Conservation (phyloP, 257 asterid genomes). For the Nicotiana benthamiana region DNA sequence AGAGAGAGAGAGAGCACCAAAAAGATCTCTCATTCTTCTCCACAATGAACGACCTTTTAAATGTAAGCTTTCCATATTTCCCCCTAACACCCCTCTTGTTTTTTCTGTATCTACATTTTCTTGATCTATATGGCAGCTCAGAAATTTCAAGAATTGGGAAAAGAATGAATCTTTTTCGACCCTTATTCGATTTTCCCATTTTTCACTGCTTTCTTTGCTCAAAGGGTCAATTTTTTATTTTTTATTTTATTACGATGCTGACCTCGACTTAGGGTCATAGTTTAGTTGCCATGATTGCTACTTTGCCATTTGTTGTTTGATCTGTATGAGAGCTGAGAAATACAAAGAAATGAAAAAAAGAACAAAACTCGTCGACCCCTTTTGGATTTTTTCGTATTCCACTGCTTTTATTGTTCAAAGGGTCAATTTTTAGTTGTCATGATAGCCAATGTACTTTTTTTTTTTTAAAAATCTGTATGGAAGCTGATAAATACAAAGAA, state of each 20-base stretch:
- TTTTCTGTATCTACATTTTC: not conserved
- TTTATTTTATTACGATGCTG: no score
- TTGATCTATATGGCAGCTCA: not conserved
- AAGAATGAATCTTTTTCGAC: not conserved
- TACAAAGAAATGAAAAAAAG: not conserved
- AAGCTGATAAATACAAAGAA: not conserved
- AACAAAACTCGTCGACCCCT: not conserved
- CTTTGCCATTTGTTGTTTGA: not conserved
- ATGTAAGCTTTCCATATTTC: not conserved
- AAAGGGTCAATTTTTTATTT: not conserved
- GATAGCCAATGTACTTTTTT: not conserved
- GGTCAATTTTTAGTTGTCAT: not conserved
- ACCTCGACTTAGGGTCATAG: not conserved
- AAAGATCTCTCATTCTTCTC: not conserved
- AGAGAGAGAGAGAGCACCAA: not conserved
- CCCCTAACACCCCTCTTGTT: not conserved
- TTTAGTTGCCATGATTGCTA: not conserved
- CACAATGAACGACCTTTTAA: slow-evolving; percentile 6
- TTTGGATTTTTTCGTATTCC: not conserved
- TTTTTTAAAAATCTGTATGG: not conserved
- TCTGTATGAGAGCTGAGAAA: not conserved
- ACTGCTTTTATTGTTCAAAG: not conserved
- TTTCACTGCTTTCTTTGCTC: not conserved
- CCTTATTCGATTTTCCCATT: not conserved
- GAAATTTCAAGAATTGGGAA: not conserved